These are phyloP conservation scores for Linnemannia zychae DNA, from an alignment of 192 early-diverging fungal species.

Conservation along the genomic window DNA sequence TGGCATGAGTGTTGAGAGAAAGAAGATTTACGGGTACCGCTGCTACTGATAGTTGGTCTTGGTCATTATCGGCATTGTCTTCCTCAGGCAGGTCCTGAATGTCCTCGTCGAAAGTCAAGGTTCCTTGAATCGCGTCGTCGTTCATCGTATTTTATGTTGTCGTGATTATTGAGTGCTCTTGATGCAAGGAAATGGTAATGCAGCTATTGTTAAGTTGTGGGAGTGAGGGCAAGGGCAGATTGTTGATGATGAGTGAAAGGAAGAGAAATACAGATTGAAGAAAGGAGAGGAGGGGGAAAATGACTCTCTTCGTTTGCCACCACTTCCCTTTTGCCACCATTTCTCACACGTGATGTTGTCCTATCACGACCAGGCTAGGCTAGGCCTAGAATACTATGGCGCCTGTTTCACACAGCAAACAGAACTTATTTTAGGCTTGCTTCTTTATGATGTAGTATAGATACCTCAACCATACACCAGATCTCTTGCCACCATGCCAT, in stretches of 20 bases:
- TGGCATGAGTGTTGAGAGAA: background rate
- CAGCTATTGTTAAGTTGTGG: background rate
- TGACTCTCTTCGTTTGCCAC: background rate
- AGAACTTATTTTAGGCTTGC: too few relatives aligned
- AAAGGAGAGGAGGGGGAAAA: background rate
- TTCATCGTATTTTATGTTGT: constrained; percentile 7
- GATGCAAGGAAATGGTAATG: background rate
- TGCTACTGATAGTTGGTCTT: background rate
- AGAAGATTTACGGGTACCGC: constrained; percentile 11
- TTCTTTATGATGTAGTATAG: too few relatives aligned
- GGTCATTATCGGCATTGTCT: background rate
- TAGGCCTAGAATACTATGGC: too few relatives aligned
- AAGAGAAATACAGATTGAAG: background rate
- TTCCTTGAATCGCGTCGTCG: constrained; percentile 4
- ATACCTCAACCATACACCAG: too few relatives aligned
- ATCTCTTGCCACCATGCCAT: too few relatives aligned
- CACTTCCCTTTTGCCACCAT: constrained; percentile 8
- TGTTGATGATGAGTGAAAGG: background rate
- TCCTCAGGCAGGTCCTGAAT: constrained; percentile 36
- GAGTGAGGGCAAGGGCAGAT: background rate
- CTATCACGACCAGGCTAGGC: too few relatives aligned
- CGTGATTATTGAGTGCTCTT: too few relatives aligned
- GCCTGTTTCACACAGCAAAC: too few relatives aligned
- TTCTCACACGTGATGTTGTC: background rate
- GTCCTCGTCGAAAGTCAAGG: constrained; percentile 11